These are phyloP conservation scores for Adansonia grandidieri DNA, from an alignment of 441 rosid genomes.

Conservation along the genomic window DNA sequence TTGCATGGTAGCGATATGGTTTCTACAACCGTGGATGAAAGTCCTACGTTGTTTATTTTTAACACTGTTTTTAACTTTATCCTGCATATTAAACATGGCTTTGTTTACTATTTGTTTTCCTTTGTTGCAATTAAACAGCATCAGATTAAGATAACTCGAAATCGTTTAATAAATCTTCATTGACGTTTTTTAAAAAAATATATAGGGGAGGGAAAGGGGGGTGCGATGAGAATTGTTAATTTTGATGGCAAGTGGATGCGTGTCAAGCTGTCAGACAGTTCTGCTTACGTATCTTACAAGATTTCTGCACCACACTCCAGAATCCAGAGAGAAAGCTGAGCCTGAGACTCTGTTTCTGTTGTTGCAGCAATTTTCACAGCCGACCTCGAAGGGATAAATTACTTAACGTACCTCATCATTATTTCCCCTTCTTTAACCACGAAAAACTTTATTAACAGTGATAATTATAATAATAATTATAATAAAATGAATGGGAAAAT, in stretches of 20 bases:
- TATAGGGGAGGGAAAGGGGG: too few relatives aligned
- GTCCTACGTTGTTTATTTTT: too few relatives aligned
- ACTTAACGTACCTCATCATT: neutral
- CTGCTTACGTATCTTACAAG: slow-evolving; percentile 56
- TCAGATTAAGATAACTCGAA: neutral
- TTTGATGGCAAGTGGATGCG: slow-evolving; percentile 25
- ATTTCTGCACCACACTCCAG: slow-evolving; percentile 28
- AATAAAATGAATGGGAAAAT: neutral
- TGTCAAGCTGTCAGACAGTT: slow-evolving; percentile 37
- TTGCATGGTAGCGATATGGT: neutral
- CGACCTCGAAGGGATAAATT: slow-evolving; percentile 6
- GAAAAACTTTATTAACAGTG: neutral
- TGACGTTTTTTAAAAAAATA: neutral
- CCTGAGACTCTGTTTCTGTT: neutral
- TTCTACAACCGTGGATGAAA: too few relatives aligned
- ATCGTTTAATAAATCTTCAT: neutral
- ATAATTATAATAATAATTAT: neutral
- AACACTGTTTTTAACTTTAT: neutral
- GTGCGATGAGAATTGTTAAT: slow-evolving; percentile 14
- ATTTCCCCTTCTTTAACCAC: neutral
- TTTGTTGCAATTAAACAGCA: neutral
- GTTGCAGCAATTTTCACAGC: neutral
- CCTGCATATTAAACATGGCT: neutral
- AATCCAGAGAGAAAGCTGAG: neutral
- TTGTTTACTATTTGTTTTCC: neutral